These are phyloP conservation scores for Krasilnikovozyma curviuscula DNA, from an alignment of 768 basidiomycete species.

Conservation along the genomic window DNA sequence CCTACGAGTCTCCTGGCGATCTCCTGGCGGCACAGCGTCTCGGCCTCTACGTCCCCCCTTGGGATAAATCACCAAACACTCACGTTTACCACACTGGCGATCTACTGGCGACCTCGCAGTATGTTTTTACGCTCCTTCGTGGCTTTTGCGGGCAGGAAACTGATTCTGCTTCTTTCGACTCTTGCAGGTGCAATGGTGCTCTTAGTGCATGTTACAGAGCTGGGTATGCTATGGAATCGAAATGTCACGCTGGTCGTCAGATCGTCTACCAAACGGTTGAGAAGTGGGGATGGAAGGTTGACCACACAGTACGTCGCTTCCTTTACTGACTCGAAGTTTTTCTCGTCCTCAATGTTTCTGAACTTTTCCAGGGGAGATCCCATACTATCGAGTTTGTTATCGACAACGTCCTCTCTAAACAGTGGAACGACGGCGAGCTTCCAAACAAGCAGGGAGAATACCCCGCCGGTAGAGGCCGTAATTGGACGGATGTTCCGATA, in stretches of 20 bases:
- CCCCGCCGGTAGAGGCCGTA: slow-evolving; percentile 2
- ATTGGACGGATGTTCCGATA: slow-evolving; percentile 9
- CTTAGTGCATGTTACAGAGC: slow-evolving; percentile 2
- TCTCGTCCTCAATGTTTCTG: too few species aligned
- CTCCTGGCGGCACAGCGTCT: background rate
- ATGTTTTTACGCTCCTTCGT: background rate
- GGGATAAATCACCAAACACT: background rate
- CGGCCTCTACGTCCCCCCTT: background rate
- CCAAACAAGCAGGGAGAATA: too few species aligned
- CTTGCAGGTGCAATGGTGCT: background rate
- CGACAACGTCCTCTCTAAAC: background rate
- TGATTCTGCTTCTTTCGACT: too few species aligned
- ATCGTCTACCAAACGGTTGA: slow-evolving; percentile 6
- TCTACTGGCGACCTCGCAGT: background rate
- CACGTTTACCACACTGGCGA: slow-evolving; percentile 7
- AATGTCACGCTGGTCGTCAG: slow-evolving; percentile 1
- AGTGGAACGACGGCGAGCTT: slow-evolving; percentile 12
- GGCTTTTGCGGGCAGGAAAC: background rate
- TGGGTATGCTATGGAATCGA: slow-evolving; percentile 9
- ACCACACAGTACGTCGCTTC: too few species aligned
- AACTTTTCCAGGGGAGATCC: too few species aligned
- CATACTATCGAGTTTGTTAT: slow-evolving; percentile 9
- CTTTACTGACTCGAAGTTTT: too few species aligned
- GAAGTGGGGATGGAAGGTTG: slow-evolving; percentile 7
- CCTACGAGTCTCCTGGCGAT: slow-evolving; percentile 5